These are phyloP conservation scores for Podospora australis DNA, from an alignment of 495 filamentous ascomycete species.

Conservation along the genomic window DNA sequence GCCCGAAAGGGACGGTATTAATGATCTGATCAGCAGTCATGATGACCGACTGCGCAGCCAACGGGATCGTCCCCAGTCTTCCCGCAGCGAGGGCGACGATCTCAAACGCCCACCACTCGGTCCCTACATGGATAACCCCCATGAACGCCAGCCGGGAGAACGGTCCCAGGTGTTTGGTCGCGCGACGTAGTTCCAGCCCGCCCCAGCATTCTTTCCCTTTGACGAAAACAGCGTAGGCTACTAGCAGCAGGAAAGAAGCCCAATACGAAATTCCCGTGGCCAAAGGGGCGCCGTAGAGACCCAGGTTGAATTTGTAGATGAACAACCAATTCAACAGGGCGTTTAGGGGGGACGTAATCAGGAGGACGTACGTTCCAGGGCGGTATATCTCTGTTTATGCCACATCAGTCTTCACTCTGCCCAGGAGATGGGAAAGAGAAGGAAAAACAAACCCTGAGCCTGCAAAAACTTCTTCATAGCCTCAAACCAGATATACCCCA, in stretches of 20 bases:
- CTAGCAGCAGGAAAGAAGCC: conserved; percentile 70
- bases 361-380: conserved; percentile 78
- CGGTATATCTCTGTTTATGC: conserved; percentile 63
- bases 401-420: background rate
- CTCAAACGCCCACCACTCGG: conserved; percentile 96
- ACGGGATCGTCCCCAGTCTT: conserved; percentile 69
- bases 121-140: conserved; percentile 84
- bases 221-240: conserved; percentile 69
- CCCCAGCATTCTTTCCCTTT: conserved; percentile 77
- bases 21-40: conserved; percentile 93
- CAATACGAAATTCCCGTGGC: conserved; percentile 86
- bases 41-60: conserved; percentile 86
- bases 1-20: conserved; percentile 87
- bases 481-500: conserved; percentile 92
- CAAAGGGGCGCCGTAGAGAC: conserved; percentile 72
- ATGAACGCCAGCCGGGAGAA: conserved; percentile 73
- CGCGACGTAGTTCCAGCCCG: conserved; percentile 58
- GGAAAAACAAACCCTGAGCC: conserved; percentile 59
- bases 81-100: conserved; percentile 90
- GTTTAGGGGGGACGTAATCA: conserved; percentile 78
- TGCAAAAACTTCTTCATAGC: conserved; percentile 88
- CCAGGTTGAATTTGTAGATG: conserved; percentile 62
- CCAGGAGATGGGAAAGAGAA: no score
- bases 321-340: conserved; percentile 73
- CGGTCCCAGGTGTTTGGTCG: conserved; percentile 57